These are phyloP conservation scores for Cercophora samala DNA, from an alignment of 495 filamentous ascomycete genomes.

Conservation along the genomic window DNA sequence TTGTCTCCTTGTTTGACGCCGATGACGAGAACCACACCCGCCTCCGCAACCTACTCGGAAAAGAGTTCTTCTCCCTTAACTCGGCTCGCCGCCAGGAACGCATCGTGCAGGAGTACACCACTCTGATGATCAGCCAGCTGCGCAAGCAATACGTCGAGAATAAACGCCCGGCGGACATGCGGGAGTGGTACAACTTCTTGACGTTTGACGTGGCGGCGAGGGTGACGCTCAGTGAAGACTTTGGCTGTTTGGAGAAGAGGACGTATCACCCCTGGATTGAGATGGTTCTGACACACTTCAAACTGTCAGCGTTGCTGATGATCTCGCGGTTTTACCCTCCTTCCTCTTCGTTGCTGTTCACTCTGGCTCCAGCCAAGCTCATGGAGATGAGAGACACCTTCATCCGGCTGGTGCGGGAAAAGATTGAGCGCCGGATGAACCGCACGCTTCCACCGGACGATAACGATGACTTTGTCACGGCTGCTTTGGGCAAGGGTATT, in stretches of 20 bases:
- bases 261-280: no score
- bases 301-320: no score
- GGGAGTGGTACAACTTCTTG: conserved; percentile 51
- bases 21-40: conserved; percentile 36
- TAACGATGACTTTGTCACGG: no score
- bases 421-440: no score
- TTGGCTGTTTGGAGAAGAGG: conserved; percentile 36
- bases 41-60: conserved; percentile 41
- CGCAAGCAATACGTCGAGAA: conserved; percentile 17
- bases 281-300: no score
- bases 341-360: no score
- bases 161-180: conserved; percentile 28
- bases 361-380: no score
- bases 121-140: conserved; percentile 26
- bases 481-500: no score
- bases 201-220: conserved; percentile 60
- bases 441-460: no score
- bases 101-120: conserved; percentile 36
- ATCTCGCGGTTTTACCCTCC: no score
- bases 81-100: conserved; percentile 40
- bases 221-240: conserved; percentile 52
- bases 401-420: no score
- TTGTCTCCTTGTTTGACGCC: conserved; percentile 24
- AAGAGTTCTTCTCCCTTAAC: conserved; percentile 47
- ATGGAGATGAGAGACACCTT: no score